Percentiles rank a stretch among this genome's conserved stretches.
phyloP scores from a whole-genome alignment of 2,329 filamentous ascomycete genomes.

The Pleurostoma richardsiae region DNA sequence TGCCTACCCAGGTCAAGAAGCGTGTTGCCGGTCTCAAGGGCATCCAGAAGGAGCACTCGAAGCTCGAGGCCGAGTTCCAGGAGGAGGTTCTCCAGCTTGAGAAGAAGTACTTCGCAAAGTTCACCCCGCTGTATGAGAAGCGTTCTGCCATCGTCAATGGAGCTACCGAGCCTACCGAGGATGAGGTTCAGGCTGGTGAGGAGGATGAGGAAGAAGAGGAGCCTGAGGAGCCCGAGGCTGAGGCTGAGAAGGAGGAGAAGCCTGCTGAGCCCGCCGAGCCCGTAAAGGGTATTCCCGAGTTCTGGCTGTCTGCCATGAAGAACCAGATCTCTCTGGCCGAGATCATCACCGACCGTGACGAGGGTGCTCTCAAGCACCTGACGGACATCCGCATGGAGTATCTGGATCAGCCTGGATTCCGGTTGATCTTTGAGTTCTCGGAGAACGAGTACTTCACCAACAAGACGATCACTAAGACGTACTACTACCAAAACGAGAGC shows the following conservation, averaged over 20 bases:
- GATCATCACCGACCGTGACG: slow-evolving; percentile 97
- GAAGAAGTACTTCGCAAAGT: slow-evolving; percentile 99
- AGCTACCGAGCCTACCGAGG: slow-evolving; percentile 74
- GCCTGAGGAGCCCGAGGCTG: slow-evolving; percentile 46
- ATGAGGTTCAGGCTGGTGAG: slow-evolving; percentile 83
- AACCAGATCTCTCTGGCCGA: slow-evolving; percentile 96
- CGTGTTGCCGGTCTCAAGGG: slow-evolving; percentile 95
- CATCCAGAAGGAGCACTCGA: slow-evolving; percentile 97
- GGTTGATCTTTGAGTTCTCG: slow-evolving; percentile 93
- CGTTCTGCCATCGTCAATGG: slow-evolving; percentile 92
- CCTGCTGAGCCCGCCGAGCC: slow-evolving; percentile 49
- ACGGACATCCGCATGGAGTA: slow-evolving; percentile 98
- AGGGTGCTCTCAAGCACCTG: slow-evolving; percentile 84
- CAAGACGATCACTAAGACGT: slow-evolving; percentile 96
- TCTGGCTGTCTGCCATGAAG: slow-evolving; percentile 99
- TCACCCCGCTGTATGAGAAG: slow-evolving; percentile 94
- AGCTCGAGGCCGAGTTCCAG: slow-evolving; percentile 97
- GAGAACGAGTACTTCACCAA: slow-evolving; percentile 97
- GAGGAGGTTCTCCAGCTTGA: slow-evolving; percentile 96
- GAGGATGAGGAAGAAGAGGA: slow-evolving; percentile 68
- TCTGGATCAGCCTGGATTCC: slow-evolving; percentile 96
- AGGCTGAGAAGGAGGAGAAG: slow-evolving; percentile 52
- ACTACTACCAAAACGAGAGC: slow-evolving; percentile 98
- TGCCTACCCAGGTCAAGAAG: slow-evolving; percentile 82
- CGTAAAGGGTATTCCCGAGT: slow-evolving; percentile 86